Conservation (phyloP, 2,329 filamentous ascomycete species). For the Colletotrichum nymphaeae region DNA sequence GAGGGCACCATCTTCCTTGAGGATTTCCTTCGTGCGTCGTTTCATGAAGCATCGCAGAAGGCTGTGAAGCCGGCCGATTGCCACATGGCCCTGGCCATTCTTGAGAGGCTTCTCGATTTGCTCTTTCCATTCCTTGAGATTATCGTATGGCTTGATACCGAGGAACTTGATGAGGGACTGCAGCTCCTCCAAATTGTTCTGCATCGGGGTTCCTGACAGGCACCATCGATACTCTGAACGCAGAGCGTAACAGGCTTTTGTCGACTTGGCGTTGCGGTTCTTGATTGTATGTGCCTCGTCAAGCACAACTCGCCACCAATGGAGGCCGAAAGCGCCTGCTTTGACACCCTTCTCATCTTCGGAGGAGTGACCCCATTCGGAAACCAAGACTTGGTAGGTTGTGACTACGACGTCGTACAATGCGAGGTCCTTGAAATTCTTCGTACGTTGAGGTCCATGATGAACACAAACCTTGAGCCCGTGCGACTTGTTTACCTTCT, state of each 20-base stretch:
- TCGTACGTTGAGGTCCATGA: slow-evolving; percentile 88
- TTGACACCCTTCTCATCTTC: slow-evolving; percentile 71
- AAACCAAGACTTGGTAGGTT: slow-evolving; percentile 94
- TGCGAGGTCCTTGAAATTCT: slow-evolving; percentile 79
- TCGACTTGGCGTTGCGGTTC: slow-evolving; percentile 95
- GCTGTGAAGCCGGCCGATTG: slow-evolving; percentile 86
- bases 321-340: slow-evolving; percentile 87
- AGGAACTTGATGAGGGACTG: slow-evolving; percentile 95
- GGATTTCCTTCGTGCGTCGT: slow-evolving; percentile 95
- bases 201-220: slow-evolving; percentile 94
- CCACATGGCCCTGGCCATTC: slow-evolving; percentile 87
- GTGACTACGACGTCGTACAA: slow-evolving; percentile 96
- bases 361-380: slow-evolving; percentile 81
- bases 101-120: slow-evolving; percentile 92
- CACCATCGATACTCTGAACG: slow-evolving; percentile 94
- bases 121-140: slow-evolving; percentile 88
- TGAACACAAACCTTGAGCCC: slow-evolving; percentile 87
- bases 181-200: slow-evolving; percentile 97
- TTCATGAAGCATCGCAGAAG: slow-evolving; percentile 97
- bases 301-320: slow-evolving; percentile 95
- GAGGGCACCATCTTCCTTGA: slow-evolving; percentile 86
- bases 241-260: slow-evolving; percentile 89
- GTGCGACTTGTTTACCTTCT: slow-evolving; percentile 78
- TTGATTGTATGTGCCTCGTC: slow-evolving; percentile 99
- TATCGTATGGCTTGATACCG: slow-evolving; percentile 89